These are phyloP conservation scores for Aspergillus unguis DNA, from an alignment of 2,329 filamentous ascomycete species.

Conservation along the genomic window DNA sequence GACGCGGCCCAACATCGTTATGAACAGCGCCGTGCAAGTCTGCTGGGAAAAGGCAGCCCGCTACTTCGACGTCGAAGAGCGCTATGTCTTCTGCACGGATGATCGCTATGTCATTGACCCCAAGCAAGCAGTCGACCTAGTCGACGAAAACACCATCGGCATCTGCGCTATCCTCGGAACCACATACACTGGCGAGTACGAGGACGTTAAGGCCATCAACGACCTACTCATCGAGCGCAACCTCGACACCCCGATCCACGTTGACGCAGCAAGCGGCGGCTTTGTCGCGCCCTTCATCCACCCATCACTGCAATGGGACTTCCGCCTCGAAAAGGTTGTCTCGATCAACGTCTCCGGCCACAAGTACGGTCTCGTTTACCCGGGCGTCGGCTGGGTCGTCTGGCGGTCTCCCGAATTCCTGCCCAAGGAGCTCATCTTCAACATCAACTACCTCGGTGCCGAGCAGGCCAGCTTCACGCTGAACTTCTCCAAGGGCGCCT, in stretches of 20 bases:
- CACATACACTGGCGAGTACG: slow-evolving; percentile 94
- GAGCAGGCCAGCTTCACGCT: slow-evolving; percentile 95
- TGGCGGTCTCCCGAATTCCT: slow-evolving; percentile 82
- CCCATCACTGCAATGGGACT: slow-evolving; percentile 85
- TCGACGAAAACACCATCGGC: slow-evolving; percentile 75
- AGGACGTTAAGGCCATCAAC: slow-evolving; percentile 89
- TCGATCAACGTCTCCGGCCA: slow-evolving; percentile 94
- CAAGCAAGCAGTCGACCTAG: slow-evolving; percentile 57
- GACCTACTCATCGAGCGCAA: slow-evolving; percentile 73
- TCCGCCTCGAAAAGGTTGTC: slow-evolving; percentile 80
- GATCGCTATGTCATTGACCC: slow-evolving; percentile 64
- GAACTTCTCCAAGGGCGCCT: slow-evolving; percentile 95
- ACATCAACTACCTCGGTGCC: slow-evolving; percentile 97
- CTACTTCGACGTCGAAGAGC: slow-evolving; percentile 92
- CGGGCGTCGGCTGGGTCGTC: slow-evolving; percentile 89
- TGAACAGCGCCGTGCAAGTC: slow-evolving; percentile 94
- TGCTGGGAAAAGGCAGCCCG: slow-evolving; percentile 93
- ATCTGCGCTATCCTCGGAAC: slow-evolving; percentile 89
- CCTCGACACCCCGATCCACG: slow-evolving; percentile 83
- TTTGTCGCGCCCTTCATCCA: slow-evolving; percentile 91
- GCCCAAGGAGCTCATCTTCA: slow-evolving; percentile 91
- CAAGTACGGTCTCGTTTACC: slow-evolving; percentile 79
- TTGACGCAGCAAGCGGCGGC: slow-evolving; percentile 87
- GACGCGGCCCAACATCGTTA: slow-evolving; percentile 84
- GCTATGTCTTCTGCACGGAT: slow-evolving; percentile 64